phyloP scores from a whole-genome alignment of 495 filamentous ascomycete genomes.

The Podospora fimiseda region DNA sequence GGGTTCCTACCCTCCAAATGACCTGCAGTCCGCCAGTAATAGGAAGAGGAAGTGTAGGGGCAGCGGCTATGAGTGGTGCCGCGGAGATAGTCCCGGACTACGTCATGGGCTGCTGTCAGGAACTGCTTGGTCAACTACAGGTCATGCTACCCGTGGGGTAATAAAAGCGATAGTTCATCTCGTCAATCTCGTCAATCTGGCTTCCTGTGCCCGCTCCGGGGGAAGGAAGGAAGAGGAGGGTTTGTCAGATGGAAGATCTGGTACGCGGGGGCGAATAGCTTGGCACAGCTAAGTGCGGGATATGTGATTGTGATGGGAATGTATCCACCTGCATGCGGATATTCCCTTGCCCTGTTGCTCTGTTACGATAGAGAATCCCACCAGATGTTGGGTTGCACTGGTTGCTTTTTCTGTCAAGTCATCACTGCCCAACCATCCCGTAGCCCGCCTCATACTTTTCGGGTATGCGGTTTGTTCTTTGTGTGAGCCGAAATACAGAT shows the following conservation, averaged over 20 bases:
- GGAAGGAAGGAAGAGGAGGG: not conserved
- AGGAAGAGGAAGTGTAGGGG: not conserved
- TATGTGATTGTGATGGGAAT: not conserved
- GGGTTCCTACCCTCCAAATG: not conserved
- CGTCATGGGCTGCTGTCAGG: not conserved
- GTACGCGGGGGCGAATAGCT: not conserved
- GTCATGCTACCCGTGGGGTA: not conserved
- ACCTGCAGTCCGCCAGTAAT: not conserved
- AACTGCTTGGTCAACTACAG: not conserved
- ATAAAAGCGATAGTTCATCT: not conserved
- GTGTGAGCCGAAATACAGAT: too few species aligned
- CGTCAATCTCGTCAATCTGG: not conserved
- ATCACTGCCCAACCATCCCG: slow-evolving; percentile 13
- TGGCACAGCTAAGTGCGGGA: not conserved
- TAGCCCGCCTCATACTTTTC: not conserved
- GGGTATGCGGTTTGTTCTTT: slow-evolving; percentile 3
- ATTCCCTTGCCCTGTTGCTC: not conserved
- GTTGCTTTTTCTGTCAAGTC: slow-evolving; percentile 9
- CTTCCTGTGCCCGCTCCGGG: not conserved
- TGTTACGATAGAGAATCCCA: not conserved
- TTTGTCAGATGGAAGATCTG: not conserved
- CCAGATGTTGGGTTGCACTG: not conserved
- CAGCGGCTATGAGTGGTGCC: not conserved
- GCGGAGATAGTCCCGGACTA: not conserved
- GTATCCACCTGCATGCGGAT: slow-evolving; percentile 1